A percentile compares a stretch with the other conserved stretches of the same genome.
Evolutionary conservation across 2,329 filamentous ascomycete species (phyloP).

Genomic region (Monilinia laxa): DNA sequence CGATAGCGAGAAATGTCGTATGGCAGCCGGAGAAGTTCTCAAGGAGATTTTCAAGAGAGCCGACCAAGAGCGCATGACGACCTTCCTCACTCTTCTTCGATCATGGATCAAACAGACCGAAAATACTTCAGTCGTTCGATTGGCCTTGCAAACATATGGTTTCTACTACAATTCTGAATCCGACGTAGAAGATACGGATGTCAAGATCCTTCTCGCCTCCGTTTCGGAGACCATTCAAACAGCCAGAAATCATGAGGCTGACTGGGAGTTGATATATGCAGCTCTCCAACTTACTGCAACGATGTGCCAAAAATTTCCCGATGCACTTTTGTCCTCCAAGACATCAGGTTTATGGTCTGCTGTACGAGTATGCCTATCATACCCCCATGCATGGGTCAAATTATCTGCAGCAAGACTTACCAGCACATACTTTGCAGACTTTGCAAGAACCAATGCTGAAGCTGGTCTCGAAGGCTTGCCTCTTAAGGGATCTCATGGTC

Average conservation of each 20-base stretch:
- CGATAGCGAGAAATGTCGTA: constrained; percentile 78
- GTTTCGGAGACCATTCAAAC: constrained; percentile 52
- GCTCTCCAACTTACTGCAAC: constrained; percentile 68
- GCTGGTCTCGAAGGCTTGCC: constrained; percentile 55
- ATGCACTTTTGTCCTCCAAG: constrained; percentile 58
- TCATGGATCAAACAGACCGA: constrained; percentile 75
- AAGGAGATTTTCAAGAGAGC: constrained; percentile 78
- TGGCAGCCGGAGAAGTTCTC: constrained; percentile 76
- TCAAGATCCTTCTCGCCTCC: constrained; percentile 50
- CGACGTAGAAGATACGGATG: constrained; percentile 58
- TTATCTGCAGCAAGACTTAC: constrained; percentile 72
- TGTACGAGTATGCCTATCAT: constrained; percentile 67
- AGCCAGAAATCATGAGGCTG: constrained; percentile 54
- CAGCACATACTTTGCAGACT: constrained; percentile 75
- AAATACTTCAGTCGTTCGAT: constrained; percentile 67
- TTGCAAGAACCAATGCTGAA: constrained; percentile 63
- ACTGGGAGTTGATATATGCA: constrained; percentile 73
- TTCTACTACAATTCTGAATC: constrained; percentile 75
- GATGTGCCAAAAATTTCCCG: constrained; percentile 65
- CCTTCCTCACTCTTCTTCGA: constrained; percentile 68
- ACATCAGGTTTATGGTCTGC: constrained; percentile 68
- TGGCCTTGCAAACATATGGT: constrained; percentile 77
- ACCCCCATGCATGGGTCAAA: constrained; percentile 72
- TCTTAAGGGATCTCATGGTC: constrained; percentile 67
- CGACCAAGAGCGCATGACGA: constrained; percentile 67